These are phyloP conservation scores for Pinus albicaulis DNA, from an alignment of 75 land plant genomes.

Conservation along the genomic window DNA sequence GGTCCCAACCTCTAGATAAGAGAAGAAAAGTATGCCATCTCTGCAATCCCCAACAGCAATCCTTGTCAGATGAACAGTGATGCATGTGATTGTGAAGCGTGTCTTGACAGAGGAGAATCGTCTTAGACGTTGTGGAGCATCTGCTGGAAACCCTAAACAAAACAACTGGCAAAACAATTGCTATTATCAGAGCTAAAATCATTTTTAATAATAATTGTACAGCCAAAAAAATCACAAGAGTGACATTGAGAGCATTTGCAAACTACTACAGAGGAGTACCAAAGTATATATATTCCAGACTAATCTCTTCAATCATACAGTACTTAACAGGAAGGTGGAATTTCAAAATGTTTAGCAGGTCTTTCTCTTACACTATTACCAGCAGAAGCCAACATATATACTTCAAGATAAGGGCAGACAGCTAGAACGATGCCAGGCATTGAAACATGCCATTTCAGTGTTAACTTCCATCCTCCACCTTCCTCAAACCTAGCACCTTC, in stretches of 20 bases:
- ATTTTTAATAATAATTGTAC: neutral
- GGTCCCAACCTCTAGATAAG: conserved; percentile 75
- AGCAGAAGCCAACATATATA: conserved; percentile 81
- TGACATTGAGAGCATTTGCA: neutral
- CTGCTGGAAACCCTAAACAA: conserved; percentile 70
- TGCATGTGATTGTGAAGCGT: conserved; percentile 72
- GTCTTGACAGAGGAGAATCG: conserved; percentile 61
- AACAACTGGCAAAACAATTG: conserved; percentile 54
- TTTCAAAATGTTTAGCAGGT: neutral
- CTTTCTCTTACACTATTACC: conserved; percentile 80
- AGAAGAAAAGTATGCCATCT: conserved; percentile 86
- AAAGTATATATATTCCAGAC: neutral
- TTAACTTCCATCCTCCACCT: conserved; percentile 55
- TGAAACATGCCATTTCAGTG: conserved; percentile 26
- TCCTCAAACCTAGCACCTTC: conserved; percentile 61
- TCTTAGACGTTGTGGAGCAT: conserved; percentile 58
- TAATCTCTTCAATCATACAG: neutral
- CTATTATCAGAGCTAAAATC: conserved; percentile 6
- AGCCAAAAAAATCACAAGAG: conserved; percentile 1
- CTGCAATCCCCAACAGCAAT: conserved; percentile 99
- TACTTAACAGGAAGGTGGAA: neutral
- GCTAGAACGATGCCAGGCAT: conserved; percentile 74
- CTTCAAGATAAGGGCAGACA: conserved; percentile 78
- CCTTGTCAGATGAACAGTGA: conserved; percentile 65
- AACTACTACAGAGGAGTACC: neutral